Evolutionary conservation across 345 rosid species (phyloP).

Genomic region (Hibiscus mutabilis): DNA sequence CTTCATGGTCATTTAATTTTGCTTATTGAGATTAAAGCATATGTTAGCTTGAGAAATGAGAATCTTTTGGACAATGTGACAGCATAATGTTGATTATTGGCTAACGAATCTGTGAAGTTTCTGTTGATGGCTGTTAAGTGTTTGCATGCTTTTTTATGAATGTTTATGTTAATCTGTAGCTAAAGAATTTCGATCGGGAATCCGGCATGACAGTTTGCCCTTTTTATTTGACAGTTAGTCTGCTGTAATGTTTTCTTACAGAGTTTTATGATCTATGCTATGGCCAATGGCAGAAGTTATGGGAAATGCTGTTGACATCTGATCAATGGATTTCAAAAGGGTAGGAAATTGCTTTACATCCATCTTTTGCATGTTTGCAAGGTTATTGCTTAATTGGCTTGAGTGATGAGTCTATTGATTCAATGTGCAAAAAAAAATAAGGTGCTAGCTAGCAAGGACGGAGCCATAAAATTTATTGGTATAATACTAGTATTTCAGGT

Average conservation of each 20-base stretch:
- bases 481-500: too few species aligned
- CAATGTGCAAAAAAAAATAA: too few species aligned
- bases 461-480: too few species aligned
- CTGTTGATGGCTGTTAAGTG: not conserved
- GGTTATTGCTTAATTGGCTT: not conserved
- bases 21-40: not conserved
- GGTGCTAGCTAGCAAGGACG: too few species aligned
- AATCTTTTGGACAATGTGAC: not conserved
- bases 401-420: too few species aligned
- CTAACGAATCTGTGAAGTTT: not conserved
- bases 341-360: not conserved
- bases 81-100: not conserved
- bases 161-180: not conserved
- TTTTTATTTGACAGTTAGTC: not conserved
- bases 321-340: not conserved
- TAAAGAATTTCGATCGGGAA: not conserved
- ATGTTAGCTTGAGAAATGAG: conserved; percentile 2
- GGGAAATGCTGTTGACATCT: not conserved
- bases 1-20: not conserved
- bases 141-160: not conserved
- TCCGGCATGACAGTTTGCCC: not conserved
- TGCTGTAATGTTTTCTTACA: not conserved
- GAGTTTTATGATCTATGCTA: not conserved
- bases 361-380: not conserved
- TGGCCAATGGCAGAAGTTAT: not conserved